Evolutionary conservation across 257 asterid genomes (phyloP).

Genomic region (Lantana camara): DNA sequence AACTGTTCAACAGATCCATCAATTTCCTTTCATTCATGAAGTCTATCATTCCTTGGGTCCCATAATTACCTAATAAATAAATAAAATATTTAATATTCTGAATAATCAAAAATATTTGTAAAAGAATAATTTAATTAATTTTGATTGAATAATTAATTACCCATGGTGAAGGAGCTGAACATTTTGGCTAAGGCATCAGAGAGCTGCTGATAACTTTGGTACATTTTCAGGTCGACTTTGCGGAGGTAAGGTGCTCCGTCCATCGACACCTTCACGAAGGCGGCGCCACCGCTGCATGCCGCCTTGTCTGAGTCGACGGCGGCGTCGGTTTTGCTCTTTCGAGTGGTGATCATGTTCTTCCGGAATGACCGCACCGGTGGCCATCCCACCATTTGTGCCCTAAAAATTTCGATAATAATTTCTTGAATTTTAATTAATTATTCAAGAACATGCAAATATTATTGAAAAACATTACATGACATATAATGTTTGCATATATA

Average conservation of each 20-base stretch:
- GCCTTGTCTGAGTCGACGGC: conserved; percentile 34
- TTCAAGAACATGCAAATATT: not conserved
- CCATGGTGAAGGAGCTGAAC: conserved; percentile 49
- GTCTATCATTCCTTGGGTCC: conserved; percentile 43
- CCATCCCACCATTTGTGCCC: conserved; percentile 58
- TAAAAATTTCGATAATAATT: not conserved
- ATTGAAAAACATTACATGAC: not conserved
- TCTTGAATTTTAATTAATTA: not conserved
- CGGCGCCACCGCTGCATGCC: conserved; percentile 34
- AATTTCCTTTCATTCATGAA: conserved; percentile 45
- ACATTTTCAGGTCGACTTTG: conserved; percentile 42
- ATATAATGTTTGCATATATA: not conserved
- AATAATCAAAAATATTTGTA: not conserved
- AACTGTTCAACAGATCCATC: conserved; percentile 41
- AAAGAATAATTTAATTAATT: not conserved
- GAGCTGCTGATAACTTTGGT: conserved; percentile 39
- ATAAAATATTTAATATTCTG: not conserved
- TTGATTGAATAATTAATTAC: conserved; percentile 11
- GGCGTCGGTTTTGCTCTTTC: conserved; percentile 24
- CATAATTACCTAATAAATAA: conserved; percentile 36
- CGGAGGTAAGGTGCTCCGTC: conserved; percentile 55
- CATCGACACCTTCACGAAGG: conserved; percentile 53
- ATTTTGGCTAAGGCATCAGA: conserved; percentile 47
- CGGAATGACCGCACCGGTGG: conserved; percentile 49
- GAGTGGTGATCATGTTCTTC: conserved; percentile 37